Percentiles rank a stretch among this genome's conserved stretches.
Conservation (phyloP, 1,284 basidiomycete genomes). For the Paramarasmius palmivorus region DNA sequence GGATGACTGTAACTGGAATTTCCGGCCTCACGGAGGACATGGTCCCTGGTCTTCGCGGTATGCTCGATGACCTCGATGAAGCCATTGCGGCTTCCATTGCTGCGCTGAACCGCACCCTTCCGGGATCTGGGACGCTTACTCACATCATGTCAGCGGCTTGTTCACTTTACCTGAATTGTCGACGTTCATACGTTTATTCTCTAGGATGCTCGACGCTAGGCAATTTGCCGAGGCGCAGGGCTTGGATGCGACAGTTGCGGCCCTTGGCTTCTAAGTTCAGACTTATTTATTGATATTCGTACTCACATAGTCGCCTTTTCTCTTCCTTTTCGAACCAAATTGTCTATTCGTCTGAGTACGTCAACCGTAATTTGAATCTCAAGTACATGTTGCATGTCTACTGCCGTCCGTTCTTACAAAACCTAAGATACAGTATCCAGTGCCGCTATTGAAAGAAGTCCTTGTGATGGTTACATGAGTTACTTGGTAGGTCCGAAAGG, state of each 20-base stretch:
- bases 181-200: too few species aligned
- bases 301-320: too few species aligned
- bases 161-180: background rate
- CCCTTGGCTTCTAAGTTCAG: constrained; percentile 28
- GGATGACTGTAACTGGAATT: constrained; percentile 25
- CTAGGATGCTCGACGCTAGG: constrained; percentile 33
- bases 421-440: too few species aligned
- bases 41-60: constrained; percentile 24
- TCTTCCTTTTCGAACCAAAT: too few species aligned
- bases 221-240: constrained; percentile 31
- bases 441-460: too few species aligned
- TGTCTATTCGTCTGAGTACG: too few species aligned
- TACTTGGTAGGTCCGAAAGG: constrained; percentile 14
- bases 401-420: too few species aligned
- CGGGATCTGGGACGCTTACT: constrained; percentile 23
- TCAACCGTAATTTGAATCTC: background rate
- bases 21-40: constrained; percentile 25
- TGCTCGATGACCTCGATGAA: constrained; percentile 29
- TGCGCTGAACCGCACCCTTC: constrained; percentile 30
- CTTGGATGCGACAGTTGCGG: constrained; percentile 29
- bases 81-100: constrained; percentile 21
- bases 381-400: too few species aligned
- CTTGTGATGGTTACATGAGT: too few species aligned
- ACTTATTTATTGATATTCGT: background rate
- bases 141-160: constrained; percentile 27